Percentiles rank a stretch among this genome's conserved stretches.
phyloP scores from a whole-genome alignment of 1,284 basidiomycete species.

The Papiliotrema terrestris region DNA sequence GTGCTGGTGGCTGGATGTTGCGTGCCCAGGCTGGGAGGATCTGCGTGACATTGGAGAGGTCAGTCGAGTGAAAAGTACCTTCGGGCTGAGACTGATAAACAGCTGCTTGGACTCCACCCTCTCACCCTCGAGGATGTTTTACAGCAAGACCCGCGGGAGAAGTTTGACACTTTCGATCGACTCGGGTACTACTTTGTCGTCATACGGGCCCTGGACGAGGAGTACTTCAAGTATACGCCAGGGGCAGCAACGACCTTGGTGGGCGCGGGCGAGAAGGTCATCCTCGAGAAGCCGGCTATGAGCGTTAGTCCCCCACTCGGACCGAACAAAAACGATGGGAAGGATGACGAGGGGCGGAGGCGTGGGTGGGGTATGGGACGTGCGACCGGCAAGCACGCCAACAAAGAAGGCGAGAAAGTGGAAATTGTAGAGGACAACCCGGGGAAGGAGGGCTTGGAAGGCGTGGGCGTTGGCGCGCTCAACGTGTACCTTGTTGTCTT shows the following conservation, averaged over 20 bases:
- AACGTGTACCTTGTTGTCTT: constrained; percentile 90
- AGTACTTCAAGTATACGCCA: constrained; percentile 57
- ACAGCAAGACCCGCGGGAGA: constrained; percentile 91
- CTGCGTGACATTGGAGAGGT: constrained; percentile 84
- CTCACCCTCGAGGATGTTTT: constrained; percentile 92
- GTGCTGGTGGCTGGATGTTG: constrained; percentile 91
- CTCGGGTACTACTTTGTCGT: constrained; percentile 93
- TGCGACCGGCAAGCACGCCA: constrained; percentile 26
- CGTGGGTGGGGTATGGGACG: constrained; percentile 41
- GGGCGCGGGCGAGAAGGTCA: constrained; percentile 2
- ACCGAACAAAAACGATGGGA: neutral
- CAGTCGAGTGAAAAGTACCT: constrained; percentile 20
- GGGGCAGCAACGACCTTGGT: constrained; percentile 19
- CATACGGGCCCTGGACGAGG: constrained; percentile 75
- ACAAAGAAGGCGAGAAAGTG: constrained; percentile 47
- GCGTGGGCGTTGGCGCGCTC: constrained; percentile 66
- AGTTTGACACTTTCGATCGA: constrained; percentile 81
- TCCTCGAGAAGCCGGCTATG: neutral
- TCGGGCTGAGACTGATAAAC: neutral
- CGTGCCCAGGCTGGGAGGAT: constrained; percentile 85
- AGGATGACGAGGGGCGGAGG: constrained; percentile 24
- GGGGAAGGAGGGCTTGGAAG: constrained; percentile 58
- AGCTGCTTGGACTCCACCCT: constrained; percentile 87
- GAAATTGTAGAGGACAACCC: constrained; percentile 57
- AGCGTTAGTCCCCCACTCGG: constrained; percentile 3